Percentiles rank a stretch among this genome's conserved stretches.
These are phyloP conservation scores for Wallacemonas collosoma DNA, from an alignment of 208 protist genomes.

Conservation along the genomic window DNA sequence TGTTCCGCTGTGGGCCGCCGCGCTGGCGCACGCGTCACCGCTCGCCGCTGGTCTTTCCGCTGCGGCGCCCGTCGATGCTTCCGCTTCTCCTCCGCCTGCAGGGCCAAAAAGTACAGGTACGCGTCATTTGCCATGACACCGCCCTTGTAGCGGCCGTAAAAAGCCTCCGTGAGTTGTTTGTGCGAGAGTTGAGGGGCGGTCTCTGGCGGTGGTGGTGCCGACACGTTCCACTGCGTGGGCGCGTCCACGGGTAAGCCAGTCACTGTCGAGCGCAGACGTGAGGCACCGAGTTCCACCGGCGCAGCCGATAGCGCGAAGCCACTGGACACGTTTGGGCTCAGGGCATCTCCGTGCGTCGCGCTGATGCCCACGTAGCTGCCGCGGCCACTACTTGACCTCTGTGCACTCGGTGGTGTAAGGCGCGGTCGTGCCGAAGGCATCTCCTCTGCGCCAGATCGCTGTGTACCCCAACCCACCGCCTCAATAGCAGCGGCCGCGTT, in stretches of 20 bases:
- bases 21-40: neutral
- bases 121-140: slow-evolving; percentile 62
- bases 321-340: too few species aligned
- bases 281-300: neutral
- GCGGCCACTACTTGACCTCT: too few species aligned
- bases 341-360: too few species aligned
- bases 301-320: too few species aligned
- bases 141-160: slow-evolving; percentile 55
- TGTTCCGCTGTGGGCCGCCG: neutral
- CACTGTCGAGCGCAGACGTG: neutral
- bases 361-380: too few species aligned
- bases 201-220: neutral
- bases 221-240: neutral
- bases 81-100: slow-evolving; percentile 15
- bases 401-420: too few species aligned
- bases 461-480: slow-evolving; percentile 5
- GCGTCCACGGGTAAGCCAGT: neutral
- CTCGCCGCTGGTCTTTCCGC: neutral
- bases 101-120: slow-evolving; percentile 61
- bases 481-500: neutral
- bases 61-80: neutral
- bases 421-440: too few species aligned
- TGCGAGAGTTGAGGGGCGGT: slow-evolving; percentile 41
- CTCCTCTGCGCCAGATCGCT: neutral
- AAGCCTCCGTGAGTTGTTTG: slow-evolving; percentile 70